Evolutionary conservation across 176 grass and related monocot species (phyloP).

Genomic region (Areca catechu): DNA sequence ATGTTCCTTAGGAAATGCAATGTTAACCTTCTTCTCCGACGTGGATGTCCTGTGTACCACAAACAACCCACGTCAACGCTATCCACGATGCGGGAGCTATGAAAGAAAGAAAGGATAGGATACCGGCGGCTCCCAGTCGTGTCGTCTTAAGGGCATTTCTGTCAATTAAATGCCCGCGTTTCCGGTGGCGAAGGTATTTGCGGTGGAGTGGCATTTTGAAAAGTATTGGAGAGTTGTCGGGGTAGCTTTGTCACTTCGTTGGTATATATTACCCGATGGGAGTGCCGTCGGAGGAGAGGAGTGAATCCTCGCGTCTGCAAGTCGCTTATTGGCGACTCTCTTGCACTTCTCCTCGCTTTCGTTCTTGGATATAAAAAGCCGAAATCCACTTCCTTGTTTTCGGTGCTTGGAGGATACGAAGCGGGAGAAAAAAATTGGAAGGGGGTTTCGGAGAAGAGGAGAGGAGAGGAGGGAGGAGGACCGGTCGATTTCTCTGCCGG

Average conservation of each 20-base stretch:
- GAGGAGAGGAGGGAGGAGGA: too few species aligned
- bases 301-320: too few species aligned
- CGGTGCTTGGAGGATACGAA: constrained; percentile 17
- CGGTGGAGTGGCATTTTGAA: neutral
- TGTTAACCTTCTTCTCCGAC: too few species aligned
- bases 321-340: too few species aligned
- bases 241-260: constrained; percentile 24
- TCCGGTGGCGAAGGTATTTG: neutral
- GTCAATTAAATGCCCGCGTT: constrained; percentile 3
- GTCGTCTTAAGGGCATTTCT: neutral
- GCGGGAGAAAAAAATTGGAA: constrained; percentile 7
- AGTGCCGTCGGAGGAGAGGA: too few species aligned
- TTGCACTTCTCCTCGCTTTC: neutral
- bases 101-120: neutral
- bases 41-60: too few species aligned
- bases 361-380: constrained; percentile 1
- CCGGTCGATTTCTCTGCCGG: neutral
- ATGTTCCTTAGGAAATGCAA: constrained; percentile 1
- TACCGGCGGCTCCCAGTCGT: neutral
- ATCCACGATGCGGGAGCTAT: constrained; percentile 7
- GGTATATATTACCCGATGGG: constrained; percentile 19
- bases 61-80: neutral
- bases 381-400: constrained; percentile 21
- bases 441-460: neutral
- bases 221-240: constrained; percentile 4